phyloP scores from a whole-genome alignment of 805 yeast genomes.

The Metschnikowia cubensis region DNA sequence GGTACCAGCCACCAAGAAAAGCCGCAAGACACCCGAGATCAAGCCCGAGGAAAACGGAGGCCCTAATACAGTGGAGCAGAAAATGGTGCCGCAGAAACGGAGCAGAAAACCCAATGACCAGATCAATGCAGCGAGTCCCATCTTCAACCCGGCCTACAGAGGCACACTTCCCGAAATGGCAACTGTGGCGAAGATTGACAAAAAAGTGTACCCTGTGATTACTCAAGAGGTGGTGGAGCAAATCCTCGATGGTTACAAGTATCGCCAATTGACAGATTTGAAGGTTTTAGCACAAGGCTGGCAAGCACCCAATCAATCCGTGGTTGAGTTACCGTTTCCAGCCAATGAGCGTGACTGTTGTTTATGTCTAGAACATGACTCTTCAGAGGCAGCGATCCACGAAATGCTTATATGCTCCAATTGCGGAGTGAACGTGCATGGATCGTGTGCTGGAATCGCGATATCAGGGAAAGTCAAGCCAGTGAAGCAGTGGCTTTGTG shows the following conservation, averaged over 20 bases:
- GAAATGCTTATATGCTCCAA: conserved; percentile 52
- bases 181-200: conserved; percentile 17
- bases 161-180: conserved; percentile 11
- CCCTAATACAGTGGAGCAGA: not conserved
- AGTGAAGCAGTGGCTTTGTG: conserved; percentile 67
- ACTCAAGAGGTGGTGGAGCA: conserved; percentile 14
- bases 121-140: conserved; percentile 15
- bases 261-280: conserved; percentile 28
- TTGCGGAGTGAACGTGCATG: conserved; percentile 71
- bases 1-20: not conserved
- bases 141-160: conserved; percentile 21
- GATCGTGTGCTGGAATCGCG: conserved; percentile 58
- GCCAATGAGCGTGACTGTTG: conserved; percentile 39
- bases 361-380: conserved; percentile 48
- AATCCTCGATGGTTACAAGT: conserved; percentile 18
- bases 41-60: not conserved
- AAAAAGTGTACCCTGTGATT: conserved; percentile 16
- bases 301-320: conserved; percentile 14
- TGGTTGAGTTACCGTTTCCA: conserved; percentile 12
- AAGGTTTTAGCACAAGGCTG: conserved; percentile 12
- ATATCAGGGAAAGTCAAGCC: conserved; percentile 22
- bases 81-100: conserved; percentile 6
- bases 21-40: not conserved
- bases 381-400: conserved; percentile 19
- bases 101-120: conserved; percentile 13